Base-by-base conservation (phyloP, 192 early-diverging fungal species). In the Kickxella alabastrina region DNA sequence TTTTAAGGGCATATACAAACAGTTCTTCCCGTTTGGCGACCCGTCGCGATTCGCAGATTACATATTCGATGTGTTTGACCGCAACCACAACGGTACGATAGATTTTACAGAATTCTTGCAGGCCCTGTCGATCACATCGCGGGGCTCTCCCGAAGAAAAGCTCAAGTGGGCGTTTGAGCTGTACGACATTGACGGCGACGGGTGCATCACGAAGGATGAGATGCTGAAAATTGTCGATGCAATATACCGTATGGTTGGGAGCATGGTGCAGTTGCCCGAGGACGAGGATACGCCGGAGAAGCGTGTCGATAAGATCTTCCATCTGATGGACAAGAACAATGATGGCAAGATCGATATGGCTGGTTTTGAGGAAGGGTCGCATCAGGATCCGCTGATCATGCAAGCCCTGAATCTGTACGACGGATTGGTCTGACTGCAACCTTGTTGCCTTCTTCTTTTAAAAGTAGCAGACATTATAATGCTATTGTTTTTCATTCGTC, bases 11-110 rank as follows among this genome's bases (percentile, higher is more conserved):
- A 92, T 95, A 45, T 97, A 93, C 78, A 93, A 95, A 70, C 88
- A 90, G 54, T 95, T 91, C 63, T 97, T 97, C 56, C 92, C 94
- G n/a, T 95, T 97, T 66, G 94, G 94, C 22, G 91, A 97, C 64
- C 83, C 91, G 6, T 84, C 87, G 35, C 79, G 80, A 35, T 97
- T 92, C 73, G 89, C 94, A 8, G 88, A 93, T 67, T 85, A 85
- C 59, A 91, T 92, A 2, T 95, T 97, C 63, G 82, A 90, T 60
- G 87, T 93, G 34, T 91, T 97, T 69, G 94, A 97, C 59, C 75
- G 68, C 28, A 89, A 97, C 68, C 86, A 89, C 72, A 89, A 93
- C 65, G 90, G 91, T 22, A 82, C 75, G 14, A 89, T 97, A 35
- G 89, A 93, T 52, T 97, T 94, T 74, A 86, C 85, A 34, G 94